Evolutionary conservation across 1,139 yeast species (phyloP).

Genomic region (Blastobotrys buckinghamii): DNA sequence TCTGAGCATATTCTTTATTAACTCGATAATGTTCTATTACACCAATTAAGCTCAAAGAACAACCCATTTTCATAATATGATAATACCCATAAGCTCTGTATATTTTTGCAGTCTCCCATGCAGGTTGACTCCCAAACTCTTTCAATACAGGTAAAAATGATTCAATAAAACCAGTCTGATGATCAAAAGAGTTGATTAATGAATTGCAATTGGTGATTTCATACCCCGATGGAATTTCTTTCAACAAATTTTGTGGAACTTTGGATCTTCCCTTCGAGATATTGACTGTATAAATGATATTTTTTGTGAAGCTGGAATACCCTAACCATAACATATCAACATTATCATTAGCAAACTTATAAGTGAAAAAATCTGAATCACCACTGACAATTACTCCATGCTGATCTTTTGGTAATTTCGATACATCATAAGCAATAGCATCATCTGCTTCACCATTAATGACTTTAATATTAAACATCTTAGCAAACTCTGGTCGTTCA

Average conservation of each 20-base stretch:
- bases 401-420: neutral
- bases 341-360: conserved; percentile 2
- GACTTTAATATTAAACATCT: neutral
- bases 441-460: conserved; percentile 18
- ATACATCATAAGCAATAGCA: conserved; percentile 13
- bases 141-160: conserved; percentile 11
- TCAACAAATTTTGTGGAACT: neutral
- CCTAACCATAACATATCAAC: conserved; percentile 4
- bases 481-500: conserved; percentile 1
- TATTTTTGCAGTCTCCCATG: conserved; percentile 11
- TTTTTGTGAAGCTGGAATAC: neutral
- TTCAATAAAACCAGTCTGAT: neutral
- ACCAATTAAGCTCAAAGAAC: no score
- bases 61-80: neutral
- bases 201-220: neutral
- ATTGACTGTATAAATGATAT: neutral
- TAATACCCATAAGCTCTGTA: conserved; percentile 16
- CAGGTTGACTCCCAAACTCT: conserved; percentile 9
- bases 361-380: conserved; percentile 19
- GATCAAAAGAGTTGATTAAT: conserved; percentile 12
- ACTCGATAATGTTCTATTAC: conserved; percentile 9
- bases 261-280: neutral
- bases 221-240: neutral
- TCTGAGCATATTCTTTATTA: neutral
- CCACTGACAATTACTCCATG: conserved; percentile 10